Evolutionary conservation across 257 asterid species (phyloP).

Genomic region (Plectranthus barbatus): DNA sequence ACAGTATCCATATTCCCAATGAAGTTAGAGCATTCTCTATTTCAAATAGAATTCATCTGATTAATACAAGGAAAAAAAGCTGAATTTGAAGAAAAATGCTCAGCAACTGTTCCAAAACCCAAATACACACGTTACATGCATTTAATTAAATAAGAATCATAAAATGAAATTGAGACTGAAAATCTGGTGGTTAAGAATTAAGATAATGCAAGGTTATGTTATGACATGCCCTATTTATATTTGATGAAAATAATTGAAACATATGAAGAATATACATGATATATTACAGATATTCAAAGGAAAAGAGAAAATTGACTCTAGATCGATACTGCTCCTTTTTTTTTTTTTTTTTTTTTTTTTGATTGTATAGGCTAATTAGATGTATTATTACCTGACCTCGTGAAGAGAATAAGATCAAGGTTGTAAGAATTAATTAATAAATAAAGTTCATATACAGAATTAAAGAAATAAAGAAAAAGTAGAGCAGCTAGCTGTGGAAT

Average conservation of each 20-base stretch:
- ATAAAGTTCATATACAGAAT: conserved; percentile 15
- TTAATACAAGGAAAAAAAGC: neutral
- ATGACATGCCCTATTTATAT: neutral
- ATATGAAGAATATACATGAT: no score
- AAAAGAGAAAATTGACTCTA: conserved; percentile 2
- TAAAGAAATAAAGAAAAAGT: conserved; percentile 28
- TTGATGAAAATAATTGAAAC: conserved; percentile 14
- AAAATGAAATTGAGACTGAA: neutral
- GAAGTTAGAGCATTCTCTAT: conserved; percentile 10
- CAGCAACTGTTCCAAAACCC: neutral
- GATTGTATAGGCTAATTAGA: no score
- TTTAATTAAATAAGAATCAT: neutral
- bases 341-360: no score
- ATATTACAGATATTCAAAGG: no score
- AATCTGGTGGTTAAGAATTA: neutral
- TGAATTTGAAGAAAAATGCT: neutral
- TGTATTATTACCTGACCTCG: no score
- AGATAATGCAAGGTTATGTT: neutral
- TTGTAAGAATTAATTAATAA: conserved; percentile 8
- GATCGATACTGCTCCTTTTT: conserved; percentile 32
- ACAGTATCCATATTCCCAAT: neutral
- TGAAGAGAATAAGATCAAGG: conserved; percentile 50
- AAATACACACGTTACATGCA: no score
- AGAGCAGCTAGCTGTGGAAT: neutral
- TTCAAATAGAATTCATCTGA: neutral